Percentiles rank a stretch among this genome's conserved stretches.
These are phyloP conservation scores for Aspergillus eucalypticola DNA, from an alignment of 2,329 filamentous ascomycete species.

Conservation along the genomic window DNA sequence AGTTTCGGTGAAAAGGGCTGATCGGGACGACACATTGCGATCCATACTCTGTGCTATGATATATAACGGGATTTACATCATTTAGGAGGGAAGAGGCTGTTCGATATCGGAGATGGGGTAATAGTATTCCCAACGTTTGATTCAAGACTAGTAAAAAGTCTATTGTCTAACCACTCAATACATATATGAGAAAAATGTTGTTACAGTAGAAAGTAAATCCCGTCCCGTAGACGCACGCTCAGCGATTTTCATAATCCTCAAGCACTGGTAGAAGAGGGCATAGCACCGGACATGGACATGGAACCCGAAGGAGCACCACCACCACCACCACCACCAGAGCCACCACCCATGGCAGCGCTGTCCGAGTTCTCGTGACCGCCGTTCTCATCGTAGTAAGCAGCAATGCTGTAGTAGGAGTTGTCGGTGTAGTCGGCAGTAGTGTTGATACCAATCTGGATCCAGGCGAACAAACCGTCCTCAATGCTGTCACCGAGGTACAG, in stretches of 20 bases:
- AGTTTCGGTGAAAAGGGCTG: too few relatives aligned
- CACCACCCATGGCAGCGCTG: slow-evolving; percentile 17
- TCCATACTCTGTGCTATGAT: too few relatives aligned
- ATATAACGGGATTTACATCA: too few relatives aligned
- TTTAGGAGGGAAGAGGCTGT: too few relatives aligned
- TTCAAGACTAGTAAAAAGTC: background rate
- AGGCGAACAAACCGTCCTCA: slow-evolving; percentile 50
- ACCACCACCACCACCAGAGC: slow-evolving; percentile 8
- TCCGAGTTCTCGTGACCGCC: slow-evolving; percentile 25
- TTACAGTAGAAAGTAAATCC: background rate
- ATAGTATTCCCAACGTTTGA: too few relatives aligned
- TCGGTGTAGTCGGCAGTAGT: slow-evolving; percentile 35
- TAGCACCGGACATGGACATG: slow-evolving; percentile 9
- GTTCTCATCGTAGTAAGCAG: slow-evolving; percentile 25
- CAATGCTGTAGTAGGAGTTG: slow-evolving; percentile 27
- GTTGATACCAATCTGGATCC: slow-evolving; percentile 53
- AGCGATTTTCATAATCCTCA: background rate
- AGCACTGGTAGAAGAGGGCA: slow-evolving; percentile 2
- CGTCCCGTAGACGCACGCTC: background rate
- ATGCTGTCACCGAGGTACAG: slow-evolving; percentile 54
- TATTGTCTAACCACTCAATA: background rate
- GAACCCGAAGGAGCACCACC: slow-evolving; percentile 17
- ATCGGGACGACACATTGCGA: too few relatives aligned
- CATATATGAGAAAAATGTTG: background rate
- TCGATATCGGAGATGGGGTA: too few relatives aligned